Conservation (phyloP, 371 early-diverging fungal genomes). For the Mucor ambiguus region DNA sequence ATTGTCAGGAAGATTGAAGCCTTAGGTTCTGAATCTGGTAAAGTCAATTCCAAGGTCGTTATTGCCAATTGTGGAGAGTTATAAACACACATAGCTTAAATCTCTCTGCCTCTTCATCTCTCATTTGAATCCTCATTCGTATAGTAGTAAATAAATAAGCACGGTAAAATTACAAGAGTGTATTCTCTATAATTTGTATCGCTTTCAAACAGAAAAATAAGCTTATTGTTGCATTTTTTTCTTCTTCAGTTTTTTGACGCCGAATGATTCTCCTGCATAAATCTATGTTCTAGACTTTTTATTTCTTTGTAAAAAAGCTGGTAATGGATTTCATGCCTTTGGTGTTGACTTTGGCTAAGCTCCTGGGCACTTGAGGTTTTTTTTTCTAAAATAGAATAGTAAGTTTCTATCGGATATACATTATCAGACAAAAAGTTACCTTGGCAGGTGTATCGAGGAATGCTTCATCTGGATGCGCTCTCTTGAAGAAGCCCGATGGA, state of each 20-base stretch:
- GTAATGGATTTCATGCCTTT: constrained; percentile 31
- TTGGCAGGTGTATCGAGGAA: constrained; percentile 17
- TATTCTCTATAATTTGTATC: not conserved
- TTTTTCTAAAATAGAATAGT: constrained; percentile 13
- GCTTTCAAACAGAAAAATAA: not conserved
- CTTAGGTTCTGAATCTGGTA: constrained; percentile 56
- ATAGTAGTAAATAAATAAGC: not conserved
- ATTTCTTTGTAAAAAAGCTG: constrained; percentile 25
- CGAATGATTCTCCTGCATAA: not conserved
- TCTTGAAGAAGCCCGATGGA: constrained; percentile 22
- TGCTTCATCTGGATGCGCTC: constrained; percentile 12
- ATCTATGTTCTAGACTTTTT: not conserved
- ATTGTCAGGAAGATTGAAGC: constrained; percentile 78
- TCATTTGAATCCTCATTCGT: not conserved
- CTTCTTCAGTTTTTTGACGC: not conserved
- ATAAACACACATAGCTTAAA: constrained; percentile 23
- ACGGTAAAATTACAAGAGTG: not conserved
- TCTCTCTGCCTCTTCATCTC: not conserved
- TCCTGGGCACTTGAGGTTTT: constrained; percentile 24
- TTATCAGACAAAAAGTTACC: constrained; percentile 1
- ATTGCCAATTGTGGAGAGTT: constrained; percentile 70
- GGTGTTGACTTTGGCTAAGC: constrained; percentile 30
- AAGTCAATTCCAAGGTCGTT: constrained; percentile 52
- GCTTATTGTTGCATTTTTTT: not conserved
- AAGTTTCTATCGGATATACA: not conserved